phyloP scores from a whole-genome alignment of 2,329 filamentous ascomycete species.

The Zymoseptoria crescenta region DNA sequence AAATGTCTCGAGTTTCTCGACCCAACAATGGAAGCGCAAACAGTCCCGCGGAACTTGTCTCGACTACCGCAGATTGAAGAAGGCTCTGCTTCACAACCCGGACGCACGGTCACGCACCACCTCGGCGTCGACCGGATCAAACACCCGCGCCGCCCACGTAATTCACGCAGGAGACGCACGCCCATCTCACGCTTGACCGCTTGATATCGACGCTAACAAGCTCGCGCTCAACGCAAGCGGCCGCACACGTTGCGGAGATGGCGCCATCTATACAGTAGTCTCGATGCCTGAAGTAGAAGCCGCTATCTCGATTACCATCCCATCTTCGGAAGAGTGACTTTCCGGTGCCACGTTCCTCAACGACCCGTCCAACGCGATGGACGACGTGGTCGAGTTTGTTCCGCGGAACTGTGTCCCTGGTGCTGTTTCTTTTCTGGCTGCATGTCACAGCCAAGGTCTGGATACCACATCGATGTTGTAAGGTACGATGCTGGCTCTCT shows the following conservation, averaged over 20 bases:
- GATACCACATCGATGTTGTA: neutral
- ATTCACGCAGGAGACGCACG: neutral
- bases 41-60: neutral
- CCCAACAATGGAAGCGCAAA: neutral
- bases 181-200: neutral
- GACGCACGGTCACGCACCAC: neutral
- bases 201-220: neutral
- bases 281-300: neutral
- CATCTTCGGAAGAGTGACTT: neutral
- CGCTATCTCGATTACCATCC: neutral
- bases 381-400: neutral
- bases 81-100: neutral
- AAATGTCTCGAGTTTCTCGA: neutral
- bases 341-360: neutral
- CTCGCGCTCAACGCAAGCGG: neutral
- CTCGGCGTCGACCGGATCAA: neutral
- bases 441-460: neutral
- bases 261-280: neutral
- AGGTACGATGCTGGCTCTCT: neutral
- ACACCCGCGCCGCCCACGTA: neutral
- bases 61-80: neutral
- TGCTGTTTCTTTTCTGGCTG: neutral
- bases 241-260: neutral
- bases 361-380: neutral
- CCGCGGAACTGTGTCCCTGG: neutral